phyloP scores from a whole-genome alignment of 768 basidiomycete species.

The Pisolithus sp. region DNA sequence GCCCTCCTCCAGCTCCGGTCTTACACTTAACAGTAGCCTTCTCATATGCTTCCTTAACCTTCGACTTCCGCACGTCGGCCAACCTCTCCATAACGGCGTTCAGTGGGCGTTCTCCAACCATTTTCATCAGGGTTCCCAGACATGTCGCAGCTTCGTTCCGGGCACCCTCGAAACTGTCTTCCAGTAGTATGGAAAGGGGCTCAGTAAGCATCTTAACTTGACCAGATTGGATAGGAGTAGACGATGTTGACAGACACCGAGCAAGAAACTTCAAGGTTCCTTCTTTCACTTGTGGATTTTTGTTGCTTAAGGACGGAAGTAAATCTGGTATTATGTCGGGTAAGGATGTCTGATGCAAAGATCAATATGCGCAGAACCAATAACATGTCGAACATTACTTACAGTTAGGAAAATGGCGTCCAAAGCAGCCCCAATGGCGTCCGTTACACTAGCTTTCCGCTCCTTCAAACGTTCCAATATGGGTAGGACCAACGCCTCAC shows the following conservation, averaged over 20 bases:
- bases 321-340: constrained; percentile 81
- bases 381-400: constrained; percentile 25
- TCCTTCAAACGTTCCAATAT: constrained; percentile 92
- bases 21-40: constrained; percentile 91
- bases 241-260: constrained; percentile 68
- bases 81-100: constrained; percentile 81
- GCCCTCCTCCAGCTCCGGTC: constrained; percentile 43
- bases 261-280: constrained; percentile 83
- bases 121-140: constrained; percentile 90
- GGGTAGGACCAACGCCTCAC: constrained; percentile 62
- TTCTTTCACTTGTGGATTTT: constrained; percentile 97
- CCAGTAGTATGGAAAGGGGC: constrained; percentile 64
- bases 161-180: constrained; percentile 85
- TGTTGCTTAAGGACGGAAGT: constrained; percentile 67
- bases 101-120: constrained; percentile 89
- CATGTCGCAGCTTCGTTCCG: constrained; percentile 85
- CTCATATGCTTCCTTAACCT: constrained; percentile 91
- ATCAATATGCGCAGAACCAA: constrained; percentile 4
- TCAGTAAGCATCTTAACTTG: constrained; percentile 84
- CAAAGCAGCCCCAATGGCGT: constrained; percentile 78
- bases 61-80: constrained; percentile 80
- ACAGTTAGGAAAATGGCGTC: constrained; percentile 87
- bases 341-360: constrained; percentile 55
- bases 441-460: constrained; percentile 84
- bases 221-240: constrained; percentile 57